These are phyloP conservation scores for Pinus albicaulis DNA, from an alignment of 75 land plant genomes.

Conservation along the genomic window DNA sequence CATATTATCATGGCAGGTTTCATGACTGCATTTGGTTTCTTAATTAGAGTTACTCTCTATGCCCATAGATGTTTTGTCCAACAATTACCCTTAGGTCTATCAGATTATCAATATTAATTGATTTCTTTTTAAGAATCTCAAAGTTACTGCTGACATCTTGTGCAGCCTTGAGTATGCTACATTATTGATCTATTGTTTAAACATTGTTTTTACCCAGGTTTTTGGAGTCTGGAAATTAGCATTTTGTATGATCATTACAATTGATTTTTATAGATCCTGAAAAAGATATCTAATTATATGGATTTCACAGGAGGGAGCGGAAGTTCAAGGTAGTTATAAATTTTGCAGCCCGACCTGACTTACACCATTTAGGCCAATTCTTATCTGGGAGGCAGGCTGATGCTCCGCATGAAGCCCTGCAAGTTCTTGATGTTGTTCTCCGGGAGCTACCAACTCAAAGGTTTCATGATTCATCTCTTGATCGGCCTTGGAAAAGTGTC, in stretches of 20 bases:
- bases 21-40: too few species aligned
- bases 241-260: too few species aligned
- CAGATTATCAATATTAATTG: constrained; percentile 35
- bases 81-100: constrained; percentile 38
- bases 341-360: constrained; percentile 53
- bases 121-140: constrained; percentile 11
- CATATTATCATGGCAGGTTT: neutral
- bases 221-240: too few species aligned
- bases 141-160: too few species aligned
- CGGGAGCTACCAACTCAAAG: constrained; percentile 47
- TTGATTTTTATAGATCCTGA: neutral
- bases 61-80: constrained; percentile 31
- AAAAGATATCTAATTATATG: neutral
- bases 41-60: constrained; percentile 6
- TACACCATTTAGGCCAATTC: constrained; percentile 61
- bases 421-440: constrained; percentile 81
- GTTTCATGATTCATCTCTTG: constrained; percentile 17
- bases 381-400: constrained; percentile 45
- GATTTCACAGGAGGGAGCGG: constrained; percentile 40
- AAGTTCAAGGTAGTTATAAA: constrained; percentile 67
- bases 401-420: constrained; percentile 78
- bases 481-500: neutral
- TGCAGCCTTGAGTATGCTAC: too few species aligned
- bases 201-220: too few species aligned
- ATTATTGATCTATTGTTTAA: too few species aligned